Evolutionary conservation across 495 filamentous ascomycete species (phyloP), one percentile per base, ranked within the genome.

Genomic region (Neurospora cerealis): DNA sequence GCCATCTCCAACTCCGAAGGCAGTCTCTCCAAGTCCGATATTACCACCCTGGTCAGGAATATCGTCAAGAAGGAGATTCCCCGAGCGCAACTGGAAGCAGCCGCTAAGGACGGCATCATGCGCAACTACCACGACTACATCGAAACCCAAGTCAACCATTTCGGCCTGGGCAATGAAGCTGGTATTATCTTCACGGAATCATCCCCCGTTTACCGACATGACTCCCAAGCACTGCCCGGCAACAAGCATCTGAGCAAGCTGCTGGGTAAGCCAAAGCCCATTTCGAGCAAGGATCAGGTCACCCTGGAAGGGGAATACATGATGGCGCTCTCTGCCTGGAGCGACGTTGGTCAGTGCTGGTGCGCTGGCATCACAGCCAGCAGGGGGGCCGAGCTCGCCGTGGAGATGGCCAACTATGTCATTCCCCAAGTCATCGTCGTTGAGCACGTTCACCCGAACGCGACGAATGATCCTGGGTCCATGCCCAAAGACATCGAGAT

Each of bases 341-440:
- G 83, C 4, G 88, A 93, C 39, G 84, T 88, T 24, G 89, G 88
- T 39, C 87, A 93, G 54, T 92, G 90, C 80, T 93, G 89, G 88
- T 92, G 91, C 80, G 84, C 85, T 44, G 87, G 82, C 28, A 80
- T 79, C 46, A 75, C 66, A 69, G 73, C 19, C 46, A 41, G 28
- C 70, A 75, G 15, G 69, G 76, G 74, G 69, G 80, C 85, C 36
- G 79, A 83, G 74, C 74, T 93, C 15, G 80, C 79, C 24, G 84
- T 93, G 70, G 71, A 82, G 40, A 80, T 87, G 32, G 78, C 81
- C 39, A 77, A 80, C 40, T 39, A 74, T 5, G 83, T 93, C 71
- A 85, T 86, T 74, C 88, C 90, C 4, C 83, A 85, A 38, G 77
- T 87, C 70, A 73, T 93, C 32, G 87, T 89, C 4, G 79, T 93